Base-by-base conservation (phyloP, 1,284 basidiomycete genomes). In the Farysia itapuensis region DNA sequence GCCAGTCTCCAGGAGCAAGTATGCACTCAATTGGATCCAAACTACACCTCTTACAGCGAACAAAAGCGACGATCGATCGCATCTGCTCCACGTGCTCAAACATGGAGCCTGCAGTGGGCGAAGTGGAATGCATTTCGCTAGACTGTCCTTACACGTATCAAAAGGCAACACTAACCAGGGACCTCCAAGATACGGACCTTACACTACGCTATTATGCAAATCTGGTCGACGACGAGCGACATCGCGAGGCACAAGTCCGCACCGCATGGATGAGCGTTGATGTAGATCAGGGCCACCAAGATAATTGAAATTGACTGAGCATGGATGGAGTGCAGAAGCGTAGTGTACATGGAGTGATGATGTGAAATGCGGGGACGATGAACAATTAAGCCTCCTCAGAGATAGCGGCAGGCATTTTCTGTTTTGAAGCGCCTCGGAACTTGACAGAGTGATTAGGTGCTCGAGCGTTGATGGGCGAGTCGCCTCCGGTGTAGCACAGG, bases 401-500 rank as follows among this genome's bases (percentile, higher is more conserved):
- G 14, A 61, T 30, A 3, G 58, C 58, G 2, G 58, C 58, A 6
- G 58, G 58, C 51, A 61, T 51, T 43, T 61, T 61, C 4, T 54
- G 36, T 28, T 56, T 61, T 11, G 51, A 54, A 4, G 47, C 58
- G 2, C 30, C 29, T 1, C 43, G 47, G 31, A 44, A 43, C 0
- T 19, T 28, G 8, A 33, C 31, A n/a, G 26, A 28, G 1, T 30
- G 15, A 5, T 35, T 35, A 21, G 33, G 7, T 14, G 44, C 16
- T 33, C 42, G 52, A 3, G 19, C 26, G 54, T 74, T 75, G 39
- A 77, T 35, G 2, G 67, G 60, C 28, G 67, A 74, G 28, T 79
- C 78, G 14, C 61, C 58, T 3, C 78, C 77, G n/a, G 69, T 75
- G 52, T 75, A 79, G 43, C 77, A 66, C 28, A 77, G 65, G 12